phyloP scores from a whole-genome alignment of 208 protist genomes.

The Leishmania lainsoni region DNA sequence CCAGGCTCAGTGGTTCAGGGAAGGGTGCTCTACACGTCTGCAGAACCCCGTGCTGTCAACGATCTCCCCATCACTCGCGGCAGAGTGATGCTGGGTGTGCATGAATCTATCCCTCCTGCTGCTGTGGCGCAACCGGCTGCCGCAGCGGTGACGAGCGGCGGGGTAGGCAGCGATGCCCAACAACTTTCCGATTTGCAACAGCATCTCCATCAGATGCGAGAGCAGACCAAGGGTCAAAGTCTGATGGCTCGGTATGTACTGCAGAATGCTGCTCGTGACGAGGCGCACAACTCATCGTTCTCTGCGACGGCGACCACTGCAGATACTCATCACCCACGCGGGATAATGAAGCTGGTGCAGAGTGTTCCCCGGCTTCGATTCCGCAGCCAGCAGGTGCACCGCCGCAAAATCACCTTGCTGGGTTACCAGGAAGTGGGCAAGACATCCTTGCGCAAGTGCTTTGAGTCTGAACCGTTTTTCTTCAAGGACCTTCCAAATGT shows the following conservation, averaged over 20 bases:
- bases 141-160: background rate
- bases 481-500: slow-evolving; percentile 81
- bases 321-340: slow-evolving; percentile 18
- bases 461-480: slow-evolving; percentile 86
- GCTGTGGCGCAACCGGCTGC: background rate
- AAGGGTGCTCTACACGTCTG: slow-evolving; percentile 23
- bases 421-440: slow-evolving; percentile 91
- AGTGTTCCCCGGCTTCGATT: slow-evolving; percentile 38
- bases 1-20: slow-evolving; percentile 4
- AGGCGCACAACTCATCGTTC: slow-evolving; percentile 8
- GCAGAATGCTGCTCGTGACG: slow-evolving; percentile 41
- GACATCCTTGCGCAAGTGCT: slow-evolving; percentile 89
- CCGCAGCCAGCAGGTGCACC: slow-evolving; percentile 65
- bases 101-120: background rate
- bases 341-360: slow-evolving; percentile 17
- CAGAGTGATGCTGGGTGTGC: background rate
- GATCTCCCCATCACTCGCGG: slow-evolving; percentile 32
- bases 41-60: slow-evolving; percentile 28
- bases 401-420: slow-evolving; percentile 84
- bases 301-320: slow-evolving; percentile 10
- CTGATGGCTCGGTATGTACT: slow-evolving; percentile 60
- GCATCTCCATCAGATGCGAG: slow-evolving; percentile 47
- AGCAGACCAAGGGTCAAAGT: slow-evolving; percentile 35
- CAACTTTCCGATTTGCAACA: slow-evolving; percentile 58
- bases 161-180: background rate